Conservation (phyloP, 2,329 filamentous ascomycete genomes). For the Lachnellula occidentalis region DNA sequence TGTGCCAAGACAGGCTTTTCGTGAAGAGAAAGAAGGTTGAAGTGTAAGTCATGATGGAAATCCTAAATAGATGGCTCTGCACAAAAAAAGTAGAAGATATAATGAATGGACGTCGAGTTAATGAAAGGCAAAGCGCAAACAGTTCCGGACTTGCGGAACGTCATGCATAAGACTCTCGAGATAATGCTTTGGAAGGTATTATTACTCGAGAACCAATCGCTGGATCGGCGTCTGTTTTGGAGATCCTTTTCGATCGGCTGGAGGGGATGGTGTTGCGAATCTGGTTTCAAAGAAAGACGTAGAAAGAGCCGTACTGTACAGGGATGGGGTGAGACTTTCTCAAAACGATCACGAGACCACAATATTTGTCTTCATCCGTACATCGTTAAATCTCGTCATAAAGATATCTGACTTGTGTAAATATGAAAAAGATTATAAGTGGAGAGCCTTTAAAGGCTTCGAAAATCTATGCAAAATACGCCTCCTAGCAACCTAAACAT, state of each 20-base stretch:
- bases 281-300: slow-evolving; percentile 2
- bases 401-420: background rate
- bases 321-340: background rate
- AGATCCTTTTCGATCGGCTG: background rate
- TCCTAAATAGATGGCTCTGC: too few species aligned
- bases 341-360: background rate
- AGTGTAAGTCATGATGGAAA: too few species aligned
- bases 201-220: slow-evolving; percentile 1
- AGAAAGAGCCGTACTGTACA: background rate
- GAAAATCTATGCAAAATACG: background rate
- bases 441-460: background rate
- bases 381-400: background rate
- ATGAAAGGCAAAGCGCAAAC: too few species aligned
- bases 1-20: too few species aligned
- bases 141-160: too few species aligned
- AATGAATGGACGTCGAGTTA: too few species aligned
- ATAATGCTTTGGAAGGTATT: too few species aligned
- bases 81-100: too few species aligned
- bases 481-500: background rate
- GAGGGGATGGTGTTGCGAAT: slow-evolving; percentile 9
- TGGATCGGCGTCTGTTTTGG: background rate
- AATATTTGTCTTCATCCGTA: background rate
- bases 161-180: too few species aligned
- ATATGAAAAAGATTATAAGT: background rate
- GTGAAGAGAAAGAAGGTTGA: too few species aligned